Percentiles rank a stretch among this genome's conserved stretches.
phyloP scores from a whole-genome alignment of 805 yeast species.

The Wickerhamiella slavikovae region DNA sequence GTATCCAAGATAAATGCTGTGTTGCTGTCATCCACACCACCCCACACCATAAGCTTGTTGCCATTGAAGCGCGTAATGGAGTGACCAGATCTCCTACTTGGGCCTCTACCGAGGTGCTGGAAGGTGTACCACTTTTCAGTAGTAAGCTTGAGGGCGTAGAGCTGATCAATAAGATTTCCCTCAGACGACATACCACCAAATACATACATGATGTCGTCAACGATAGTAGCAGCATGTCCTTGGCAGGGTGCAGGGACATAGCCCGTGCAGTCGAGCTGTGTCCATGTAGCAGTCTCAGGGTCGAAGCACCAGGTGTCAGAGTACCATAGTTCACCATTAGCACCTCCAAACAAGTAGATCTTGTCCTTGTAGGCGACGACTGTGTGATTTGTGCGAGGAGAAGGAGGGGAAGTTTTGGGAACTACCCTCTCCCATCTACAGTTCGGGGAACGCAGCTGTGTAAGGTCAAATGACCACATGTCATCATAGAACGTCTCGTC shows the following conservation, averaged over 20 bases:
- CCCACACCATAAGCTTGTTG: slow-evolving; percentile 64
- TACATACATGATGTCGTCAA: slow-evolving; percentile 58
- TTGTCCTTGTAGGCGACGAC: slow-evolving; percentile 63
- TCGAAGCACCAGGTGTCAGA: slow-evolving; percentile 71
- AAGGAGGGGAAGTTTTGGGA: slow-evolving; percentile 26
- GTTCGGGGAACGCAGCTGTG: slow-evolving; percentile 62
- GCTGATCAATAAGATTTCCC: slow-evolving; percentile 44
- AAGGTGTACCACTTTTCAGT: slow-evolving; percentile 55
- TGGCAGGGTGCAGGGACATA: slow-evolving; percentile 67
- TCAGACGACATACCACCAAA: slow-evolving; percentile 74
- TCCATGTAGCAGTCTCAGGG: slow-evolving; percentile 49
- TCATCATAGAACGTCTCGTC: slow-evolving; percentile 70
- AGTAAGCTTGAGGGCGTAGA: slow-evolving; percentile 57
- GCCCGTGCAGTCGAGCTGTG: slow-evolving; percentile 47
- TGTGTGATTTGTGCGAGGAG: slow-evolving; percentile 72
- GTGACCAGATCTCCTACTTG: slow-evolving; percentile 84
- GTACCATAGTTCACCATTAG: slow-evolving; percentile 47
- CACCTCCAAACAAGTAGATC: slow-evolving; percentile 83
- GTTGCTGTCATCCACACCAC: slow-evolving; percentile 52
- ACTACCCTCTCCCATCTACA: slow-evolving; percentile 66
- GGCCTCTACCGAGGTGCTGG: slow-evolving; percentile 31
- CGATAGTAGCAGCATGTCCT: slow-evolving; percentile 74
- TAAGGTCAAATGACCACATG: slow-evolving; percentile 66
- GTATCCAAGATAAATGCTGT: slow-evolving; percentile 43
- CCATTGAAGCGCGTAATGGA: slow-evolving; percentile 52